Evolutionary conservation across 257 asterid species (phyloP).

Genomic region (Jasminum sambac): DNA sequence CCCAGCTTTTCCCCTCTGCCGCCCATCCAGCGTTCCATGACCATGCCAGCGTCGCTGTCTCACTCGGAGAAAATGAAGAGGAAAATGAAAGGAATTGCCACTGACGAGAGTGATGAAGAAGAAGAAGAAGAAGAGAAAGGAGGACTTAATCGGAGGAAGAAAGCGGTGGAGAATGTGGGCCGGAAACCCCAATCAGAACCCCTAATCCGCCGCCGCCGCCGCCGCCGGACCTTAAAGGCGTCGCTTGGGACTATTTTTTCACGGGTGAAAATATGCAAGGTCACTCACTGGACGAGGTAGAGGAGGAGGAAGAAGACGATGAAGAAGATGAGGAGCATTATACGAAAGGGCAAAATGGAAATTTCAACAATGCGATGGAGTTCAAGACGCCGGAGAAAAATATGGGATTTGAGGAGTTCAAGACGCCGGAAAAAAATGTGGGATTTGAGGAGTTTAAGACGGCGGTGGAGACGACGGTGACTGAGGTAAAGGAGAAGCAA

Average conservation of each 20-base stretch:
- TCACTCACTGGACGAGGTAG: conserved; percentile 51
- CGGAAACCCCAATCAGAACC: conserved; percentile 44
- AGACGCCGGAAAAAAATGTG: conserved; percentile 71
- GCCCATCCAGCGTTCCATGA: conserved; percentile 68
- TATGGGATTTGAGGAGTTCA: conserved; percentile 47
- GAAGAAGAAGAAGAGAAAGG: conserved; percentile 49
- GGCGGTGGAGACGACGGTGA: conserved; percentile 49
- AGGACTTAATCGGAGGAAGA: conserved; percentile 41
- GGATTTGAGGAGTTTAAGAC: conserved; percentile 62
- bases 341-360: conserved; percentile 39
- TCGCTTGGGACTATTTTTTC: conserved; percentile 92
- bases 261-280: conserved; percentile 46
- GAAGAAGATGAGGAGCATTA: conserved; percentile 15
- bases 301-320: conserved; percentile 32
- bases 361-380: conserved; percentile 32
- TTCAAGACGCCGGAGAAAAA: conserved; percentile 79
- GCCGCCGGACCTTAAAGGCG: conserved; percentile 61
- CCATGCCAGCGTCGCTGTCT: conserved; percentile 77
- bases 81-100: conserved; percentile 52
- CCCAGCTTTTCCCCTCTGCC: conserved; percentile 78
- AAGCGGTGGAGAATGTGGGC: conserved; percentile 37
- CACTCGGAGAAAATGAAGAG: conserved; percentile 39
- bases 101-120: conserved; percentile 51
- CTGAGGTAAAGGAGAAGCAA: conserved; percentile 34
- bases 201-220: conserved; percentile 50